Conservation (phyloP, 768 basidiomycete genomes). For the Tricholoma flavovirens region DNA sequence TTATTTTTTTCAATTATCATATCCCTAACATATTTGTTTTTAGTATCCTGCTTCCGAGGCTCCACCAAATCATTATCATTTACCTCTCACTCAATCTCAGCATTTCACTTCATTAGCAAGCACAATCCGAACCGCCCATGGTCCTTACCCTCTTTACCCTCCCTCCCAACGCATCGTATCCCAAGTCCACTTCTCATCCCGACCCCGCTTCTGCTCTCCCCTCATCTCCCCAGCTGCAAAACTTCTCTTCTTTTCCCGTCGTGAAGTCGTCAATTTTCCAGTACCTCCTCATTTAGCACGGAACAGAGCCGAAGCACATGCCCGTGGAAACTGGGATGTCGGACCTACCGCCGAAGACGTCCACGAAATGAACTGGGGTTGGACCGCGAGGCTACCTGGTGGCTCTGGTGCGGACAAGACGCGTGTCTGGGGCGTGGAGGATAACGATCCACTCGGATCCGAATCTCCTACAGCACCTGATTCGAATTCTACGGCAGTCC, state of each 20-base stretch:
- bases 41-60: constrained; percentile 55
- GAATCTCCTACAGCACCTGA: too few species aligned
- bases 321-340: constrained; percentile 17
- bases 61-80: constrained; percentile 52
- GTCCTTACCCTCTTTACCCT: constrained; percentile 43
- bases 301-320: constrained; percentile 21
- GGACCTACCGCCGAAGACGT: constrained; percentile 56
- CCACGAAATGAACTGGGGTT: constrained; percentile 44
- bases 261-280: constrained; percentile 41
- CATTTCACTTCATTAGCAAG: constrained; percentile 9
- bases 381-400: constrained; percentile 24
- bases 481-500: neutral
- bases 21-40: neutral
- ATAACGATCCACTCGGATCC: neutral
- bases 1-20: too few species aligned
- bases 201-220: constrained; percentile 30
- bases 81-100: constrained; percentile 38
- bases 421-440: neutral
- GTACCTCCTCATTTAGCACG: constrained; percentile 35
- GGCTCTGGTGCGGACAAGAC: constrained; percentile 3
- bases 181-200: constrained; percentile 24
- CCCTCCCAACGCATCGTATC: constrained; percentile 22
- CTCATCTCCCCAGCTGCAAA: constrained; percentile 54
- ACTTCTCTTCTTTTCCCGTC: constrained; percentile 54
- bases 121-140: constrained; percentile 32